Base-by-base conservation (phyloP, 441 rosid genomes). In the Biscutella auriculata region DNA sequence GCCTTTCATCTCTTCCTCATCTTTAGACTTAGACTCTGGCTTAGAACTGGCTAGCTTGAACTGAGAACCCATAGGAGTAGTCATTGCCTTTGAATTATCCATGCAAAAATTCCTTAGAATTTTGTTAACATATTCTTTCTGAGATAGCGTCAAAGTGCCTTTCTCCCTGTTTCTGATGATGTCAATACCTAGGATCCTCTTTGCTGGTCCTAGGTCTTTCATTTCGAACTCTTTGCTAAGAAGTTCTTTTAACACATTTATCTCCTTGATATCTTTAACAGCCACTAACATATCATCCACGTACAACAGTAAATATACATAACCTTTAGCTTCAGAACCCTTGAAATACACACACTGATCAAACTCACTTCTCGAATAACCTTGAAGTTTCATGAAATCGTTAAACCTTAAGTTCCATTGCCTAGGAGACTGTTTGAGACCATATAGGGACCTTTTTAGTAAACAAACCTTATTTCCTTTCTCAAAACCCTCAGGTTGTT, bases 281-380 rank as follows among this genome's bases (percentile, higher is more conserved):
- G 12, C 46, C 2, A 17, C 6, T 4, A 41, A 2, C 46, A 41
- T 41, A 5, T 41, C 46, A 19, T 41, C 46, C 1, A 41, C 46
- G 10, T 41, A 41, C 0, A 41, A 12, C 4, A 8, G 12, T 8
- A 41, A 26, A 41, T 15, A 15, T 0, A 40, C 45, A 14, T 15
- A 14, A 3, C 3, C 0, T 1, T 4, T n/a, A 1, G 3, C 6
- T 0, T 9, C 11, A 7, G 3, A 6, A 15, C 25, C 2, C 6
- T n/a, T 42, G 13, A 21, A 42, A 4, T 42, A 42, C 8, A 42
- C 47, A 6, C 28, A 42, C 1, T n/a, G 6, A 21, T 42, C 47
- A 42, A 0, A 19, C 4, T 17, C 1, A 42, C 47, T 42, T 4
- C 28, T 42, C 9, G n/a, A 2, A 19, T 9, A 42, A 0, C 13